These are phyloP conservation scores for Helianthus annuus DNA, from an alignment of 129 eudicot species.

Conservation along the genomic window DNA sequence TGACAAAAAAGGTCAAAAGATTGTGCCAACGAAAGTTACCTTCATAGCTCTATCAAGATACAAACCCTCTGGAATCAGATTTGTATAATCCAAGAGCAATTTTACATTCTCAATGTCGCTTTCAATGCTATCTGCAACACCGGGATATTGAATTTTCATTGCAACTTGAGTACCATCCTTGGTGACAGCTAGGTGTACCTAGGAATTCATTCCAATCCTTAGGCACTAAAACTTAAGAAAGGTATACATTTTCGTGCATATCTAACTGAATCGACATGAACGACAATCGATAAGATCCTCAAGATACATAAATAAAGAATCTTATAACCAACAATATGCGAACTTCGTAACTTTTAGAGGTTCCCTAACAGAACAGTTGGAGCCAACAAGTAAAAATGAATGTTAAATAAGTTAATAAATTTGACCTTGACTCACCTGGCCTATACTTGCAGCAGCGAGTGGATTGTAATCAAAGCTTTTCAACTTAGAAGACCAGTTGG, in stretches of 20 bases:
- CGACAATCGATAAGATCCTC: too few species aligned
- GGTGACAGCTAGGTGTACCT: slow-evolving; percentile 92
- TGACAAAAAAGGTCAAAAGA: slow-evolving; percentile 4
- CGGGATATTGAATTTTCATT: slow-evolving; percentile 96
- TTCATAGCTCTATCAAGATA: slow-evolving; percentile 89
- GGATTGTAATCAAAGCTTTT: slow-evolving; percentile 90
- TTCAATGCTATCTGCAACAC: slow-evolving; percentile 98
- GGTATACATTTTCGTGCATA: not conserved
- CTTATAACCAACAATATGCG: slow-evolving; percentile 2
- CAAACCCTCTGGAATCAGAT: slow-evolving; percentile 79
- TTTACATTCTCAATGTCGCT: slow-evolving; percentile 97
- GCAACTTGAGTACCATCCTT: slow-evolving; percentile 86
- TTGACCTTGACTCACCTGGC: slow-evolving; percentile 63
- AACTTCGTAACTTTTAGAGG: slow-evolving; percentile 1
- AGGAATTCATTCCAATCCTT: slow-evolving; percentile 4
- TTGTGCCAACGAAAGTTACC: slow-evolving; percentile 42
- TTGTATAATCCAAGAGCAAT: slow-evolving; percentile 70
- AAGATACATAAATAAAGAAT: too few species aligned
- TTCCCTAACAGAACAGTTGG: not conserved
- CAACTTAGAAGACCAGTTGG: slow-evolving; percentile 84
- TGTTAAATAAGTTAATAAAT: not conserved
- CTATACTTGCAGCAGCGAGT: slow-evolving; percentile 99
- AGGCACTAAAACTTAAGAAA: slow-evolving; percentile 13
- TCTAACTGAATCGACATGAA: too few species aligned
- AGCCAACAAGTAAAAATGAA: slow-evolving; percentile 1